A percentile compares a stretch with the other conserved stretches of the same genome.
phyloP scores from a whole-genome alignment of 345 rosid species.

The Cardamine resedifolia region DNA sequence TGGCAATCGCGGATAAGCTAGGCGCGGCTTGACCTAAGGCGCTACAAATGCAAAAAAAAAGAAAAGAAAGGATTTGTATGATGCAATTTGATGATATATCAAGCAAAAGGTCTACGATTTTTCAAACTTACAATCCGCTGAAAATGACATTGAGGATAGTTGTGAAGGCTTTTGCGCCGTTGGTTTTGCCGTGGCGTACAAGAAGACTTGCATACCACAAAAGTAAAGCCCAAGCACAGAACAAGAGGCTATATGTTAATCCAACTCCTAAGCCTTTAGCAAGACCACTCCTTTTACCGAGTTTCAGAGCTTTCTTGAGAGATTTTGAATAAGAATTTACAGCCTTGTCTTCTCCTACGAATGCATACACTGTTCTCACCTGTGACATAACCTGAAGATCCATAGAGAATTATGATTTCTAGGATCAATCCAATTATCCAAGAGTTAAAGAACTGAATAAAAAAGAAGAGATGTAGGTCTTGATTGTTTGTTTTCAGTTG shows the following conservation, averaged over 20 bases:
- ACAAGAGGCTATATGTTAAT: slow-evolving; percentile 60
- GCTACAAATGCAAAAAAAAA: slow-evolving; percentile 35
- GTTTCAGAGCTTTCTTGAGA: slow-evolving; percentile 54
- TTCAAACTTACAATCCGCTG: slow-evolving; percentile 75
- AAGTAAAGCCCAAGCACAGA: slow-evolving; percentile 71
- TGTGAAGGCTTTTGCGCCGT: slow-evolving; percentile 79
- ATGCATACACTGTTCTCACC: slow-evolving; percentile 76
- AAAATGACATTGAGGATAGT: slow-evolving; percentile 71
- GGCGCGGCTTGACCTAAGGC: slow-evolving; percentile 83
- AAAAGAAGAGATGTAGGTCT: neutral
- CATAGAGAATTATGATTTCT: neutral
- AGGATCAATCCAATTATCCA: neutral
- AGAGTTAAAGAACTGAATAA: neutral
- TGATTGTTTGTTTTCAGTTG: neutral
- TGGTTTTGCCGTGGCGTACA: slow-evolving; percentile 60
- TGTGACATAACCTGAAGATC: slow-evolving; percentile 62
- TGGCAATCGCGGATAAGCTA: slow-evolving; percentile 70
- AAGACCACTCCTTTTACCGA: slow-evolving; percentile 62
- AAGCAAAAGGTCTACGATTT: neutral
- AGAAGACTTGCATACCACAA: slow-evolving; percentile 74
- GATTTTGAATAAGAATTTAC: slow-evolving; percentile 55
- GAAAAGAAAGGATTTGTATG: neutral
- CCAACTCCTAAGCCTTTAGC: slow-evolving; percentile 86
- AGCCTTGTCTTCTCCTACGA: slow-evolving; percentile 74
- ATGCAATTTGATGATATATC: slow-evolving; percentile 17